Evolutionary conservation across 345 rosid genomes (phyloP), one percentile per base, ranked within the genome.

Genomic region (Litchi chinensis): DNA sequence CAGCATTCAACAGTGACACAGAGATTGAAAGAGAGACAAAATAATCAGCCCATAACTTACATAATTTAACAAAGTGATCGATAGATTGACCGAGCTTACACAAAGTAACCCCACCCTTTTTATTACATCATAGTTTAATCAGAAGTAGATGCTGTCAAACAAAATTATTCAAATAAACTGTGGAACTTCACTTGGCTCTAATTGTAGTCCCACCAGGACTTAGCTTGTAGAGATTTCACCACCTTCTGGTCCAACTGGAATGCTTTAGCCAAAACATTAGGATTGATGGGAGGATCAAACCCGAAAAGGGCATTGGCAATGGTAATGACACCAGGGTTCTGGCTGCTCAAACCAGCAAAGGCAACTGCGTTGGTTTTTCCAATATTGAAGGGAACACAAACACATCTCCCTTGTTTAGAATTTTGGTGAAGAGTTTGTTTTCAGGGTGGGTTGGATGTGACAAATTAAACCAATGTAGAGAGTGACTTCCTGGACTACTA

Each of bases 301-400:
- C 64, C 64, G 28, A 59, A 59, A 7, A 59, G 28, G 12, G 64
- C 5, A 7, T 59, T 59, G 11, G 64, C 64, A 9, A 59, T 59
- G 64, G 64, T 59, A 15, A 59, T 59, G 64, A 59, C 64, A 59
- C 26, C 26, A 6, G 26, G 64, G 64, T 59, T 59, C 26, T 59
- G 64, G 64, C 64, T 59, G 64, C 64, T 59, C 64, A 59, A n/a
- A 59, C 64, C 26, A 21, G 64, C 64, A n/a, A 59, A 59, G 24
- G 64, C 64, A 59, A 59, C 64, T 19, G 64, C 64, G n/a, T 59
- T 59, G 64, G 64, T 59, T 21, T 59, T 59, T n/a, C 64, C 64
- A 2, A 19, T 59, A 59, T 59, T 59, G 64, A 59, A 59, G 64
- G 64, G 4, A 59, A 59, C 24, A 59, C 64, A 21, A 59, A 59